These are phyloP conservation scores for Ormosia emarginata DNA, from an alignment of 306 rosid species.

Conservation along the genomic window DNA sequence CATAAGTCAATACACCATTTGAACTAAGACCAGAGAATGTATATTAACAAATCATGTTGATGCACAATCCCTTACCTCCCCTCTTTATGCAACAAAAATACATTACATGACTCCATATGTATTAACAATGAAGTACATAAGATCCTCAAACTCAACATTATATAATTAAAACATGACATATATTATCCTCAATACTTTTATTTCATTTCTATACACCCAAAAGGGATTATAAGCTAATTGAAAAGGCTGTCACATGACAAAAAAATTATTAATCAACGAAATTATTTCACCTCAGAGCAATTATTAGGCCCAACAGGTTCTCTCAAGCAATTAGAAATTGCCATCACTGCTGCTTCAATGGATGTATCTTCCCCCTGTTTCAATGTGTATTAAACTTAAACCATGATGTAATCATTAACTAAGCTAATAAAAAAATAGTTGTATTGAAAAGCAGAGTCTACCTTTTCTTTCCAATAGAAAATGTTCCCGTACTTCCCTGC, in stretches of 20 bases:
- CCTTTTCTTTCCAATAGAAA: conserved; percentile 98
- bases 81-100: not conserved
- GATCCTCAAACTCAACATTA: conserved; percentile 4
- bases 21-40: not conserved
- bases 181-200: not conserved
- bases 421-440: not conserved
- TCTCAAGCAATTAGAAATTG: conserved; percentile 84
- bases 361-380: conserved; percentile 95
- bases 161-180: not conserved
- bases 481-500: conserved; percentile 94
- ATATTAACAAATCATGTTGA: conserved; percentile 9
- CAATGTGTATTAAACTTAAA: not conserved
- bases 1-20: not conserved
- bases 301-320: conserved; percentile 81
- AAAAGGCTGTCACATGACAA: conserved; percentile 9
- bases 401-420: not conserved
- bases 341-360: conserved; percentile 86
- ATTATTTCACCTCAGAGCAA: conserved; percentile 83
- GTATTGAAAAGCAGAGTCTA: not conserved
- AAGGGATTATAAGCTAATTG: not conserved
- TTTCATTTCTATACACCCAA: conserved; percentile 8
- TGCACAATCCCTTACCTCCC: conserved; percentile 5
- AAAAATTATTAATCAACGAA: not conserved
- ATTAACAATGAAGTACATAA: conserved; percentile 7
- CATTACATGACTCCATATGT: conserved; percentile 16